Evolutionary conservation across 1,284 basidiomycete species (phyloP), one percentile per base, ranked within the genome.

Genomic region (Cutaneotrichosporon daszewskae): DNA sequence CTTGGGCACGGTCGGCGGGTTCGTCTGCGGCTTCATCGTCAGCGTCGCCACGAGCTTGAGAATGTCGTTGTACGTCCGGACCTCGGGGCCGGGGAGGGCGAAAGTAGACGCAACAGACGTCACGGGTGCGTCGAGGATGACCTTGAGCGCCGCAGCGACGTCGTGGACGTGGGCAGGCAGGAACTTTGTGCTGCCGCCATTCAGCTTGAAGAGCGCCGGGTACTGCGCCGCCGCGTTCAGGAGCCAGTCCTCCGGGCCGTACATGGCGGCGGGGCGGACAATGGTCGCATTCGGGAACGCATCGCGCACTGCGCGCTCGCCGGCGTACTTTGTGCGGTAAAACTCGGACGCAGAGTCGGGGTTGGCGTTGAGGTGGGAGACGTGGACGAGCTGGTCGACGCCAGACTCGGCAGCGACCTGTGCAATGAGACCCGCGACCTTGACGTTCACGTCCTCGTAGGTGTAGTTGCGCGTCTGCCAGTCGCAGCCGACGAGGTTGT

Each of bases 161-260:
- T 99, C 91, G 60, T 95, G 71, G 35, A 91, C 90, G 79, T 97
- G 91, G 29, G 86, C 87, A 2, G 95, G 94, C 28, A 88, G 84
- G 69, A 87, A 80, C 73, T 81, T 82, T 18, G 94, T 94, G 68
- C 84, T 73, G 38, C 82, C 87, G 59, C 85, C 72, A 76, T 97
- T 98, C 54, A 97, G 78, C 67, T 87, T 86, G 88, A 85, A 96
- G 76, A 87, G 85, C 55, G 89, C 84, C n/a, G 94, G 86, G 79
- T 84, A 94, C 58, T 80, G 75, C 37, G 89, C 85, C 71, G 96
- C 87, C 68, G 87, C 90, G 72, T 89, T 95, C 62, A 98, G 72
- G 43, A 98, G 74, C 68, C 86, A 88, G 75, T 99, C 94, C 74
- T 99, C 95, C 64, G 86, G 83, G 13, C 94, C 94, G 71, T 78